phyloP scores from a whole-genome alignment of 2,329 filamentous ascomycete genomes.

The Calonectria naviculata region DNA sequence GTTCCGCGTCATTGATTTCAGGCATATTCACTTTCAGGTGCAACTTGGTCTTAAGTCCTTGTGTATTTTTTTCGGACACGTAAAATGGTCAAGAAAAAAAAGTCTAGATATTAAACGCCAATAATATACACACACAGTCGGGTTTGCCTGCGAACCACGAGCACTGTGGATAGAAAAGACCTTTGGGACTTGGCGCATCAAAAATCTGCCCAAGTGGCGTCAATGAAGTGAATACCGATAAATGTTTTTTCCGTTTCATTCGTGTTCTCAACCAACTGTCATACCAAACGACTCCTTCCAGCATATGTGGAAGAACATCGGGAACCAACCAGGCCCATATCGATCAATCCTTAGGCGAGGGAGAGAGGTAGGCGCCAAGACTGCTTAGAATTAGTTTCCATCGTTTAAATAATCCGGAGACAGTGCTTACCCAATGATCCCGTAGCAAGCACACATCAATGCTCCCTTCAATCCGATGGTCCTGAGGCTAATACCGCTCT shows the following conservation, averaged over 20 bases:
- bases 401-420: background rate
- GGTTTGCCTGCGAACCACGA: background rate
- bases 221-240: background rate
- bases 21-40: background rate
- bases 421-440: conserved; percentile 57
- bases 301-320: background rate
- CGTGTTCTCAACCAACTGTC: background rate
- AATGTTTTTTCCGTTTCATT: background rate
- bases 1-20: too few species aligned
- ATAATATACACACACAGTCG: background rate
- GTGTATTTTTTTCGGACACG: background rate
- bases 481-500: conserved; percentile 73
- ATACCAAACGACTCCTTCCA: conserved; percentile 2
- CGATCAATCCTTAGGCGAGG: conserved; percentile 5
- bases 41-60: background rate
- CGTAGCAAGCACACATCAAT: conserved; percentile 63
- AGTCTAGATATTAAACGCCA: conserved; percentile 1
- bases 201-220: background rate
- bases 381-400: background rate
- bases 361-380: conserved; percentile 18
- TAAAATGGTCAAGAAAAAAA: background rate
- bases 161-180: background rate
- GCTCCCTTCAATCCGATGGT: conserved; percentile 64
- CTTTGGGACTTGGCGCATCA: background rate
- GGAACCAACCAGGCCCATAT: background rate